phyloP scores from a whole-genome alignment of 495 filamentous ascomycete genomes.

The Annulohypoxylon maeteangense region DNA sequence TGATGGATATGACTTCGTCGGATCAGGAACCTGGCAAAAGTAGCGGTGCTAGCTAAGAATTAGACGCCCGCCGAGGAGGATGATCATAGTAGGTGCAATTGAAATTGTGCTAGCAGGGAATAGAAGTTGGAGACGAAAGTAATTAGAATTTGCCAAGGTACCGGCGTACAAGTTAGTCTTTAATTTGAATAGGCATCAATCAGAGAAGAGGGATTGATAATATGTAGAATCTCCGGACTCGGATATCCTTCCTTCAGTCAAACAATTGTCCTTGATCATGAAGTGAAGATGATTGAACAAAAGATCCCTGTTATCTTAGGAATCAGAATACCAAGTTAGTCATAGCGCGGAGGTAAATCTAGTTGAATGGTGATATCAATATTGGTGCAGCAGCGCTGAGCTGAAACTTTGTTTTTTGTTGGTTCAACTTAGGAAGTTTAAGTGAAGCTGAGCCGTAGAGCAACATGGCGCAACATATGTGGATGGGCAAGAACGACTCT shows the following conservation, averaged over 20 bases:
- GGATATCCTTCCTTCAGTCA: slow-evolving; percentile 19
- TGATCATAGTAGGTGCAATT: neutral
- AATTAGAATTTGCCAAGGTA: neutral
- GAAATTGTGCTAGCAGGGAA: neutral
- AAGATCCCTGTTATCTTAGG: slow-evolving; percentile 16
- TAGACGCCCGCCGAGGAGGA: neutral
- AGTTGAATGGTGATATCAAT: neutral
- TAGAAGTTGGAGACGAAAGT: neutral
- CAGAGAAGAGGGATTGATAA: slow-evolving; percentile 3
- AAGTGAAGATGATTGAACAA: slow-evolving; percentile 1
- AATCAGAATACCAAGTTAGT: slow-evolving; percentile 21
- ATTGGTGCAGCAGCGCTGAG: neutral
- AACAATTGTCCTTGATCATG: neutral
- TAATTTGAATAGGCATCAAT: slow-evolving; percentile 1
- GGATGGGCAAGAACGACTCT: neutral
- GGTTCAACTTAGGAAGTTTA: slow-evolving; percentile 2
- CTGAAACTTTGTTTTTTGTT: neutral
- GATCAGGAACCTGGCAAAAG: neutral
- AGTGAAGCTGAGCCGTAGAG: slow-evolving; percentile 12
- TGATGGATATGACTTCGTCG: neutral
- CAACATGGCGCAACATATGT: neutral
- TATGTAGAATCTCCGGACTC: neutral
- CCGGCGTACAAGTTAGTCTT: neutral
- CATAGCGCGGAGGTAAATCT: neutral
- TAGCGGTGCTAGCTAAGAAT: neutral